A percentile compares a stretch with the other conserved stretches of the same genome.
Evolutionary conservation across 2,329 filamentous ascomycete genomes (phyloP).

Genomic region (Xylaria sp.): DNA sequence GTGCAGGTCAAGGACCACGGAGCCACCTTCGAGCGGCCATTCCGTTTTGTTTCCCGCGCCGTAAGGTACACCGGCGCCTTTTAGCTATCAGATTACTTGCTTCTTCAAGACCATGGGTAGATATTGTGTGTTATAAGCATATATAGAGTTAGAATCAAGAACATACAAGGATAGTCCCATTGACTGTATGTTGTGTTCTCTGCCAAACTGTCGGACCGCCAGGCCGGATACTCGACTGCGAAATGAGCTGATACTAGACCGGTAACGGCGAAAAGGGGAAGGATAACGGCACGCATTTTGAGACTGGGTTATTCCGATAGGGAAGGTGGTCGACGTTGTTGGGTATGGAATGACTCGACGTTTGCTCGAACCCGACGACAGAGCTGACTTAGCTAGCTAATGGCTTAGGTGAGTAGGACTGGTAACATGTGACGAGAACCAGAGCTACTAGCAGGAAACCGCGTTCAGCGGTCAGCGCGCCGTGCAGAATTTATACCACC

Average conservation of each 20-base stretch:
- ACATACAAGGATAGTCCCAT: constrained; percentile 62
- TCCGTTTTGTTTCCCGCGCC: constrained; percentile 59
- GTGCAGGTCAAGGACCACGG: constrained; percentile 60
- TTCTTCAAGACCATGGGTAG: constrained; percentile 13
- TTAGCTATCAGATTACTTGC: constrained; percentile 10
- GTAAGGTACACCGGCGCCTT: constrained; percentile 61
- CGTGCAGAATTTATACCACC: constrained; percentile 15
- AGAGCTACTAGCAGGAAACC: background rate
- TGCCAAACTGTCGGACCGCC: constrained; percentile 60
- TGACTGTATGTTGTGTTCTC: constrained; percentile 57
- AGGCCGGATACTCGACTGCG: constrained; percentile 57
- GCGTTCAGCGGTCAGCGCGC: background rate
- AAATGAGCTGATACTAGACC: constrained; percentile 60
- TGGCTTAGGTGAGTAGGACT: background rate
- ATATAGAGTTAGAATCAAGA: constrained; percentile 9
- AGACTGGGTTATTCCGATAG: background rate
- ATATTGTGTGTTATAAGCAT: background rate
- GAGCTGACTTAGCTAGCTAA: background rate
- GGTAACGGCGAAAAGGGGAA: constrained; percentile 47
- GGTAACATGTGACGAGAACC: background rate
- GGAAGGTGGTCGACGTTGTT: background rate
- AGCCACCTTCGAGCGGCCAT: constrained; percentile 63
- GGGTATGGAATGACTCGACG: background rate
- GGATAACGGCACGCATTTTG: constrained; percentile 34
- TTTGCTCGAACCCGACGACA: background rate